Evolutionary conservation across 2,329 filamentous ascomycete genomes (phyloP), one percentile per base, ranked within the genome.

Genomic region (Colletotrichum tanaceti): DNA sequence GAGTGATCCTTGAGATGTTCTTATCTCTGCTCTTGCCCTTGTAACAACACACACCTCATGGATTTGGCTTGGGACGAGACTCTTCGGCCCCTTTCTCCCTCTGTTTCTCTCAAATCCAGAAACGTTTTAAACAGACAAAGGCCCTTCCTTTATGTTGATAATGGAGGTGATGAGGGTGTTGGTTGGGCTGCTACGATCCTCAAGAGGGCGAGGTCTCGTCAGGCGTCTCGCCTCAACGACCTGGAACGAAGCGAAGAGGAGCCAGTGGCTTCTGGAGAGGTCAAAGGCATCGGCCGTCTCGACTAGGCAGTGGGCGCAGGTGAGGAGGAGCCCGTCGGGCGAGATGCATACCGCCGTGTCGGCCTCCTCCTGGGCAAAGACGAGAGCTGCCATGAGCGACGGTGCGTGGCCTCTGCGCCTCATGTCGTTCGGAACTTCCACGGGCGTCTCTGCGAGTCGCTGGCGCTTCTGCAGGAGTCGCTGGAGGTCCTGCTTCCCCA

Each of bases 311-410:
- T 86, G 85, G 0, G 85, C 78, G 73, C 84, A 86, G 2, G 83
- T 86, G 22, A 86, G 74, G 5, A 86, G 71, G 47, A 85, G 75
- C 5, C 85, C 84, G 3, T 73, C 63, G 0, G 78, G 70, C 0
- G 80, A 78, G 41, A 86, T 81, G 70, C 83, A 86, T 2, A 86
- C 79, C 0, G 84, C 85, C 1, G 84, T 86, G 5, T 84, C 83
- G 5, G 84, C 84, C 69, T 84, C 80, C 32, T 82, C 74, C 68
- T 84, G 82, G 0, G 82, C 82, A 69, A 86, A 87, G 28, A 86
- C 79, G 5, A 85, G 76, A 5, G 79, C 80, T 41, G 77, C 74
- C n/a, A 62, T 58, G 28, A 70, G 32, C 14, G 49, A 58, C 2
- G 50, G 28, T 9, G 50, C 18, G 24, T 60, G 43, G 0, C 43